These are phyloP conservation scores for Thinopyrum elongatum DNA, from an alignment of 176 grass and related monocot species.

Conservation along the genomic window DNA sequence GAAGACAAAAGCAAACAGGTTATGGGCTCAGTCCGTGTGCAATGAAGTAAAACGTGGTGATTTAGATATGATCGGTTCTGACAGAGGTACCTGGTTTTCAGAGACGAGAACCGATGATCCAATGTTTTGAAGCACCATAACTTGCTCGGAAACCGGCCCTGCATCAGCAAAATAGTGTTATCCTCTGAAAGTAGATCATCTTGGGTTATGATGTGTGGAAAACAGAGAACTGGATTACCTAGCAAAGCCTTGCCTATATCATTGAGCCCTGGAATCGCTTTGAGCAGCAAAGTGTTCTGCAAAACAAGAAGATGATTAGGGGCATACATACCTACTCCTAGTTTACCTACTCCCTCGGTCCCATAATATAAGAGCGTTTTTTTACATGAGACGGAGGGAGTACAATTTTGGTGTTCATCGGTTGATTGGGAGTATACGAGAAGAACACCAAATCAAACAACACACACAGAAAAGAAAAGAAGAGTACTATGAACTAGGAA, in stretches of 20 bases:
- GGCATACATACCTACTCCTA: too few relatives aligned
- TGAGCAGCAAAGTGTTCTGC: constrained; percentile 87
- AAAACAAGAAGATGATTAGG: neutral
- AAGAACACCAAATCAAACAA: neutral
- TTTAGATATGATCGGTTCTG: neutral
- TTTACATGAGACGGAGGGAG: too few relatives aligned
- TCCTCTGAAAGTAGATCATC: neutral
- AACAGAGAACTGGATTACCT: constrained; percentile 36
- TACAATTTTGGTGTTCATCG: too few relatives aligned
- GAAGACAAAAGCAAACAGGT: neutral
- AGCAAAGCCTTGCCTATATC: constrained; percentile 83
- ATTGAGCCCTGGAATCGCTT: constrained; percentile 76
- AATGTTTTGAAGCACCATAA: constrained; percentile 98
- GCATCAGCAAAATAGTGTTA: constrained; percentile 10
- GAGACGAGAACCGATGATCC: constrained; percentile 88
- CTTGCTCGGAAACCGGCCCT: constrained; percentile 74
- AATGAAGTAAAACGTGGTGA: neutral
- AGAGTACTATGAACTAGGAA: neutral
- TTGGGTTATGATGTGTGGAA: neutral
- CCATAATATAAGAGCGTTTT: too few relatives aligned
- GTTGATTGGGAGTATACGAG: too few relatives aligned
- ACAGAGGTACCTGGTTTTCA: constrained; percentile 67
- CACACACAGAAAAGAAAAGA: too few relatives aligned
- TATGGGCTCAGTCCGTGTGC: neutral
- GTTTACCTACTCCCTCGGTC: too few relatives aligned